Evolutionary conservation across 352 stramenopile genomes (phyloP), one percentile per base, ranked within the genome.

Genomic region (Phytophthora tentaculata): DNA sequence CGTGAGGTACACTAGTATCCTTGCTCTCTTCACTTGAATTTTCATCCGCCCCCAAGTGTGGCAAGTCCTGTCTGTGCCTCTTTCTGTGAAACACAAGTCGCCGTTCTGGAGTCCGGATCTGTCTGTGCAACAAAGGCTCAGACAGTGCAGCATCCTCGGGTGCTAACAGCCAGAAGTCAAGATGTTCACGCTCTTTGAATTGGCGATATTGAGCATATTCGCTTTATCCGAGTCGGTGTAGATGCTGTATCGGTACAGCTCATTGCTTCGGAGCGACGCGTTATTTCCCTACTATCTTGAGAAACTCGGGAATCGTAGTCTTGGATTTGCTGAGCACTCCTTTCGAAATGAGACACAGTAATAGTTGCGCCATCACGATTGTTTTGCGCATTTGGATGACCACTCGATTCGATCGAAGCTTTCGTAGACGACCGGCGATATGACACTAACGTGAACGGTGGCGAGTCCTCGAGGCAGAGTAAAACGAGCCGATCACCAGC

Each of bases 371-470:
- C 14, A 39, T 39, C 32, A 14, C 32, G 12, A 39, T 4, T 14
- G 10, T 39, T 39, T 39, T 39, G 32, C 32, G 12, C 28, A 32
- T 8, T 32, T 32, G 9, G 9, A 32, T 5, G 12, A 39, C 32
- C 32, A 39, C 2, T 39, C 32, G 10, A 39, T 14, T 39, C 10
- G 32, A 39, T 39, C 32, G 32, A 39, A 12, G 2, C 12, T 14
- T 39, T 39, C 12, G 7, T 39, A 39, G 32, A 39, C 14, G 45
- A 48, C 5, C 73, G 73, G 5, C 73, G 73, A 43, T 80, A 74
- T 5, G 73, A 80, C 0, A 75, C 60, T 0, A 80, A 17, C 0
- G 73, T 80, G 32, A 80, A 80, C 1, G 59, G 50, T 3, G 73
- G 68, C 5, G 73, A 80, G 17, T 37, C 53, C 14, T 77, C 73